These are phyloP conservation scores for Saussurea involucrata DNA, from an alignment of 129 eudicot genomes.

Conservation along the genomic window DNA sequence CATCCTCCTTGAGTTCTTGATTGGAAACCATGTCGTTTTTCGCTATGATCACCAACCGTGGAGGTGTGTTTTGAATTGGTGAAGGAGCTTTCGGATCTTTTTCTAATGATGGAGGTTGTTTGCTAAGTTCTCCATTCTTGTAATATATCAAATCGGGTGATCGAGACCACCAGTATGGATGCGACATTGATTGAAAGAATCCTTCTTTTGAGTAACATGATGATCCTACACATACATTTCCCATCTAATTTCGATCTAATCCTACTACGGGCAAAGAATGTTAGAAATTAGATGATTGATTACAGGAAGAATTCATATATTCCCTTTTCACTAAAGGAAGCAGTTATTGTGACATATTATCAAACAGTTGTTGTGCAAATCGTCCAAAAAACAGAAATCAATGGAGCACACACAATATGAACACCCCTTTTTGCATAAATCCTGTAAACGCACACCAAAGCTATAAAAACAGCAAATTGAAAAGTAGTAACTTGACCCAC, in stretches of 20 bases:
- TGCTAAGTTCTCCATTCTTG: constrained; percentile 18
- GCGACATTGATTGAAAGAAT: constrained; percentile 34
- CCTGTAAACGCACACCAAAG: background rate
- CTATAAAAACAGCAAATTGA: background rate
- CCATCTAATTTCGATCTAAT: constrained; percentile 37
- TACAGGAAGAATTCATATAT: background rate
- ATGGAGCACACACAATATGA: background rate
- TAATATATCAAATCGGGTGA: constrained; percentile 40
- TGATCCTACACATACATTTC: constrained; percentile 57
- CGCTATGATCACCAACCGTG: constrained; percentile 44
- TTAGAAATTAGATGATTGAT: background rate
- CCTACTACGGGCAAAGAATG: background rate
- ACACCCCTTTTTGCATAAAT: background rate
- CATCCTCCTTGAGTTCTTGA: constrained; percentile 18
- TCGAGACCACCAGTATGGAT: constrained; percentile 45
- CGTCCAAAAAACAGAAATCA: background rate
- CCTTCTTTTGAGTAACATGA: constrained; percentile 45
- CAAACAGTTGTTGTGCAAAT: constrained; percentile 25
- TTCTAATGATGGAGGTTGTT: constrained; percentile 10
- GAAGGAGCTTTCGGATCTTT: constrained; percentile 16
- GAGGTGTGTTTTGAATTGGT: constrained; percentile 43
- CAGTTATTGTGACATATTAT: constrained; percentile 13
- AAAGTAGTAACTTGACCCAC: background rate
- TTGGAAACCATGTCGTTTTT: constrained; percentile 17
- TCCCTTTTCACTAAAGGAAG: background rate